These are phyloP conservation scores for Jackrogersella minutella DNA, from an alignment of 495 filamentous ascomycete species.

Conservation along the genomic window DNA sequence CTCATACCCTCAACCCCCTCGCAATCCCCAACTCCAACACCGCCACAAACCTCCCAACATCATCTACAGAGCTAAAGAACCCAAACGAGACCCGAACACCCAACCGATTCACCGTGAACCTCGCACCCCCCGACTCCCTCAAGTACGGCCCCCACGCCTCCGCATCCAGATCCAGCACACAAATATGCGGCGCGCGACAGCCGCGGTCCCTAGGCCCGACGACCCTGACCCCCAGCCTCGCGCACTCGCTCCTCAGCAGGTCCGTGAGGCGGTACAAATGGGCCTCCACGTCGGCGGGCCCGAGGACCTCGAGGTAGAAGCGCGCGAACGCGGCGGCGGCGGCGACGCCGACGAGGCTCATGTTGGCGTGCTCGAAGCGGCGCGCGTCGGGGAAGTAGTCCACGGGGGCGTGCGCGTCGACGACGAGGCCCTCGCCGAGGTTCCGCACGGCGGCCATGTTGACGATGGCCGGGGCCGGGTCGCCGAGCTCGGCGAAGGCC, in stretches of 20 bases:
- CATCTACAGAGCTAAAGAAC: constrained; percentile 33
- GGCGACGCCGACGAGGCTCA: constrained; percentile 28
- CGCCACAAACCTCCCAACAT: constrained; percentile 31
- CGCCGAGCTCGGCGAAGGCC: constrained; percentile 15
- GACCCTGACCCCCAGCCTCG: constrained; percentile 20
- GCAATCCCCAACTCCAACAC: constrained; percentile 14
- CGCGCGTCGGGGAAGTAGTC: constrained; percentile 20
- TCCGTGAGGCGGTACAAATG: constrained; percentile 25
- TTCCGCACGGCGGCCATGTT: constrained; percentile 23
- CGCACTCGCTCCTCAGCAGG: constrained; percentile 16
- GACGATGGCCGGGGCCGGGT: constrained; percentile 33
- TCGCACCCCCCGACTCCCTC: not conserved
- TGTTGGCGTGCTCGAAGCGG: constrained; percentile 39
- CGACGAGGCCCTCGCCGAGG: constrained; percentile 8
- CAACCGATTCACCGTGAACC: constrained; percentile 29
- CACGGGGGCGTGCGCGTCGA: constrained; percentile 5
- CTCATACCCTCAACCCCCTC: not conserved
- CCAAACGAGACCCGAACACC: constrained; percentile 37
- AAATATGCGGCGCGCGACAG: constrained; percentile 35
- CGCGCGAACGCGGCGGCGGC: constrained; percentile 28
- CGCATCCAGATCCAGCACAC: constrained; percentile 20
- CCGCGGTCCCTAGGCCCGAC: constrained; percentile 15
- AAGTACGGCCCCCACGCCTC: constrained; percentile 24
- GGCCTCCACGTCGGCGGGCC: constrained; percentile 33
- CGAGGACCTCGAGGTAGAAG: constrained; percentile 33